Base-by-base conservation (phyloP, 345 rosid species). In the Hypericum perforatum region DNA sequence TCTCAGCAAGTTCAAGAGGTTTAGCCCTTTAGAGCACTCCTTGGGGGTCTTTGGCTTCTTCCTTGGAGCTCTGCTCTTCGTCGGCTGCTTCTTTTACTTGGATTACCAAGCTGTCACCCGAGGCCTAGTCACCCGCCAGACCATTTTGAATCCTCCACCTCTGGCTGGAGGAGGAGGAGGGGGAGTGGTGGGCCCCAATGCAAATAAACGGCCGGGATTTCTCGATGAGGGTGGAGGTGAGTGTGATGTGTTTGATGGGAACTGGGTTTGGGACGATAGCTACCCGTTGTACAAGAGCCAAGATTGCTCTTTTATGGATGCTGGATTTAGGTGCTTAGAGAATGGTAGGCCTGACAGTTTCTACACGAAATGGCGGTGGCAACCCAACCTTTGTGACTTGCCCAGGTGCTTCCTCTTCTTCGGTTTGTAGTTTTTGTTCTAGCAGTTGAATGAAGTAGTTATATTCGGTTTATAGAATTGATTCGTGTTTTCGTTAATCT, bases 361-460 rank as follows among this genome's bases (percentile, higher is more conserved):
- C 69, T 81, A 55, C 74, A 78, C 85, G 56, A 81, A 84, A 69
- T 84, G 87, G 92, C 80, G 92, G 15, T 84, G 92, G 92, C 92
- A 78, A 49, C 87, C 92, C 45, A 69, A 62, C 15, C 67, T 49
- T 12, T 84, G 92, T 58, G 66, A 72, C 69, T 65, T 84, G 79
- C 92, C 92, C 70, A 75, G 92, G 92, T 78, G 8, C 14, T 49
- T 40, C 9, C 12, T 59, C 8, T n/a, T 11, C 52, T 37, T 41
- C 40, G 22, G 7, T 52, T 16, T 1, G 5, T 32, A 16, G 11
- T 37, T 8, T 8, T 32, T 9, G 29, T 9, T 52, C 4, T 8
- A 22, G 16, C 13, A 32, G 29, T 32, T 52, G 37, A 43, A 52
- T 22, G 32, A 22, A 22, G 32, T 22, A 22, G 32, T 22, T 22